Base-by-base conservation (phyloP, 192 early-diverging fungal species). In the Backusella luteola region DNA sequence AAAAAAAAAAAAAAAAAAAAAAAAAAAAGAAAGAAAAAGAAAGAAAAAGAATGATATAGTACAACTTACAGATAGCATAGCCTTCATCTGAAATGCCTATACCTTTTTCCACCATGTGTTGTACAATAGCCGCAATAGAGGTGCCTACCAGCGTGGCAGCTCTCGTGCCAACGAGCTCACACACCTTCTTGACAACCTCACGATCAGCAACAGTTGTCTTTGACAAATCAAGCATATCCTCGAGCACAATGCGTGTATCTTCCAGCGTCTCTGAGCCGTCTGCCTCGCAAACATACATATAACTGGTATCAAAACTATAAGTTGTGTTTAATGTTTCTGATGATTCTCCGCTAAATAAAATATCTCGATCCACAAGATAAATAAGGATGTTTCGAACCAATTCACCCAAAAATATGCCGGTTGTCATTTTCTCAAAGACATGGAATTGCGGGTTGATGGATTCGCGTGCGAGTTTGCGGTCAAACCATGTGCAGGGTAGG, bases 401-500 rank as follows among this genome's bases (percentile, higher is more conserved):
- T 75, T 98, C 97, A 39, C 97, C 97, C 35, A 98, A 78, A 80
- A 96, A 98, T 80, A 96, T 89, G 29, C 95, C 95, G 21, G 94
- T 93, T 32, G 95, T 95, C 90, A 96, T 91, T 79, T 98, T 98
- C 80, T 97, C 96, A 80, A 94, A 97, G 21, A 93, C 86, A 79
- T 96, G 96, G 46, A 91, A 79, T 14, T 90, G 85, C 19, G 91
- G 92, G 81, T 97, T 94, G 67, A 84, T 87, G 26, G 95, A 94
- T 74, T 91, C 89, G 39, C 93, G 87, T 80, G 96, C 95, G 56
- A 96, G 85, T 71, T 90, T 89, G 78, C 89, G 87, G 81, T 98
- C 97, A 83, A 92, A 95, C 82, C 87, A 86, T 29, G 94, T 96
- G 75, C 92, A 84, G 39, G 96, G 96, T 26, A 98, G 86, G n/a